A percentile compares a stretch with the other conserved stretches of the same genome.
Evolutionary conservation across 2,329 filamentous ascomycete species (phyloP).

Genomic region (Monosporascus cannonballus): DNA sequence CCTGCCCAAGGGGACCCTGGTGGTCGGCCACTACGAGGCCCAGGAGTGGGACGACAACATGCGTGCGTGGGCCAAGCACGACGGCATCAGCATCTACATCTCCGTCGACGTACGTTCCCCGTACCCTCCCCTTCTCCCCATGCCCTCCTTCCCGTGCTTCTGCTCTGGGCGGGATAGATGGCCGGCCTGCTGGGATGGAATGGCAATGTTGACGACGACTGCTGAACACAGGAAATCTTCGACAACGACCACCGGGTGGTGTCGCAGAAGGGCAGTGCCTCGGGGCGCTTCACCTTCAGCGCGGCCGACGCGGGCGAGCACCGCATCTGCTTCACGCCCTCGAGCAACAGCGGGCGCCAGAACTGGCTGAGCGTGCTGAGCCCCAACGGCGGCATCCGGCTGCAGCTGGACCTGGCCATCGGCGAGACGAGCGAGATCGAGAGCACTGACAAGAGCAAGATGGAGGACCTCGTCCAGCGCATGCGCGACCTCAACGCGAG

Average conservation of each 20-base stretch:
- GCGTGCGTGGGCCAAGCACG: constrained; percentile 64
- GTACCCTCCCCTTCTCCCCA: neutral
- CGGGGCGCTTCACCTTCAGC: constrained; percentile 90
- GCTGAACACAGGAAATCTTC: constrained; percentile 67
- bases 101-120: constrained; percentile 66
- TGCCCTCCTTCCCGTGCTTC: neutral
- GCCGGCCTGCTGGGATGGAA: too few species aligned
- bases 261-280: constrained; percentile 68
- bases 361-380: constrained; percentile 65
- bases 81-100: constrained; percentile 77
- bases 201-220: neutral
- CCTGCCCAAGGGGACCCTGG: constrained; percentile 92
- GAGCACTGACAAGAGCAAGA: constrained; percentile 87
- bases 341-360: constrained; percentile 60
- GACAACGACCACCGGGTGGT: constrained; percentile 97
- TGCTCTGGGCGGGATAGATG: too few species aligned
- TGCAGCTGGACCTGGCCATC: constrained; percentile 86
- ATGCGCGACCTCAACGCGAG: constrained; percentile 85
- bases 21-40: constrained; percentile 86
- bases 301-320: constrained; percentile 94
- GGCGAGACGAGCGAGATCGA: constrained; percentile 93
- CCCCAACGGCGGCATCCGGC: constrained; percentile 70
- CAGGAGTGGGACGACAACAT: constrained; percentile 73
- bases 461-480: constrained; percentile 81
- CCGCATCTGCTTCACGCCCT: constrained; percentile 87